Conservation (phyloP, 352 stramenopile genomes). For the Globisporangium cystogenes region DNA sequence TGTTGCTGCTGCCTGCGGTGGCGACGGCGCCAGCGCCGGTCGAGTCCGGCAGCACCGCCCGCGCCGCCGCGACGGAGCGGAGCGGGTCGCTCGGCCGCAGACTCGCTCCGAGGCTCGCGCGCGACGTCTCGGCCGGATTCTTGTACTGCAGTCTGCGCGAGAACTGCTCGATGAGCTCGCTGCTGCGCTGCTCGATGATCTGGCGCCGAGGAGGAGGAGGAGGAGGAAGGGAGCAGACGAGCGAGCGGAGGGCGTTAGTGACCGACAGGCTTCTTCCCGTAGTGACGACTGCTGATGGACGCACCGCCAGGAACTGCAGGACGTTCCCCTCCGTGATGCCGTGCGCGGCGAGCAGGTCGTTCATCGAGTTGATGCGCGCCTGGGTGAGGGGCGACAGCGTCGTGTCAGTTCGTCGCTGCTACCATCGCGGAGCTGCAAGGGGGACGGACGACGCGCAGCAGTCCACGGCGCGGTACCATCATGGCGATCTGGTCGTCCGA, state of each 20-base stretch:
- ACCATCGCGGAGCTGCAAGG: too few species aligned
- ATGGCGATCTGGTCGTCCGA: slow-evolving; percentile 71
- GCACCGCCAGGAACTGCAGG: slow-evolving; percentile 71
- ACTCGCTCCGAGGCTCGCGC: slow-evolving; percentile 54
- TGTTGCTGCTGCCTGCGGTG: background rate
- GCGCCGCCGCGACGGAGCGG: slow-evolving; percentile 40
- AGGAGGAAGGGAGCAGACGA: too few species aligned
- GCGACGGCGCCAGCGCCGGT: background rate
- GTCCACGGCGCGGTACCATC: too few species aligned
- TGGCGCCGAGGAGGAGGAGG: slow-evolving; percentile 18
- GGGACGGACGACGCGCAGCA: too few species aligned
- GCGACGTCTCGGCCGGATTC: slow-evolving; percentile 48
- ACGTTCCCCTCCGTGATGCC: slow-evolving; percentile 81
- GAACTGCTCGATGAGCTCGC: slow-evolving; percentile 76
- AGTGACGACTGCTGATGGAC: too few species aligned
- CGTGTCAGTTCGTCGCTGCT: too few species aligned
- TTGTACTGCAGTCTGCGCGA: slow-evolving; percentile 61
- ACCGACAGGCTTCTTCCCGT: too few species aligned
- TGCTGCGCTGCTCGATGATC: slow-evolving; percentile 82
- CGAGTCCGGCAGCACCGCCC: slow-evolving; percentile 39
- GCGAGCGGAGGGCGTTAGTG: too few species aligned
- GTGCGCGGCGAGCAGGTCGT: slow-evolving; percentile 69
- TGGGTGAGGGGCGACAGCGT: too few species aligned
- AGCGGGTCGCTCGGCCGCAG: slow-evolving; percentile 61
- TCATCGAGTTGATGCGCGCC: slow-evolving; percentile 84